These are phyloP conservation scores for Exutisphaerella laricina DNA, from an alignment of 2,329 filamentous ascomycete species.

Conservation along the genomic window DNA sequence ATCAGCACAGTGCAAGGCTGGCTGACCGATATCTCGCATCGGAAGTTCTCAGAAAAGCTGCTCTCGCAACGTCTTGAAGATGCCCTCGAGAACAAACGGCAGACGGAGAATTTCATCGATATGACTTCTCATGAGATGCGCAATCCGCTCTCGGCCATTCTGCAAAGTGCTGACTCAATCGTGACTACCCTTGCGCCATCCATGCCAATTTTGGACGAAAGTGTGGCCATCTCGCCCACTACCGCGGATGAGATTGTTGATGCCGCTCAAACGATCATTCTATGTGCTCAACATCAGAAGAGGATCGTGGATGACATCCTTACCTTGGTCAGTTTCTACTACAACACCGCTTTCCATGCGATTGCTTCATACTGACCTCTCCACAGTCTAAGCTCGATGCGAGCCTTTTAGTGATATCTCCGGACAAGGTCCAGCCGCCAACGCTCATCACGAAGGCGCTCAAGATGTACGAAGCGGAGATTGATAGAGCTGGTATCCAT, in stretches of 20 bases:
- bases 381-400: slow-evolving; percentile 44
- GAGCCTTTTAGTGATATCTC: slow-evolving; percentile 39
- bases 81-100: slow-evolving; percentile 34
- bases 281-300: slow-evolving; percentile 45
- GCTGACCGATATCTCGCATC: slow-evolving; percentile 33
- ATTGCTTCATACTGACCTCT: no score
- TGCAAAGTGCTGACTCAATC: slow-evolving; percentile 41
- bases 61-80: slow-evolving; percentile 31
- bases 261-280: slow-evolving; percentile 38
- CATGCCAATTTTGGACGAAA: slow-evolving; percentile 23
- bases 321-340: no score
- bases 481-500: slow-evolving; percentile 26
- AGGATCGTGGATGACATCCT: slow-evolving; percentile 46
- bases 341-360: no score
- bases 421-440: slow-evolving; percentile 35
- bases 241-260: slow-evolving; percentile 25
- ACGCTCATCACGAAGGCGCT: slow-evolving; percentile 33
- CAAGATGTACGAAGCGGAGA: slow-evolving; percentile 32
- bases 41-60: slow-evolving; percentile 31
- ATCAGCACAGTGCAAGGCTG: slow-evolving; percentile 30
- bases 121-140: slow-evolving; percentile 40
- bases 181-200: slow-evolving; percentile 27
- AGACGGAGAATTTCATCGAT: slow-evolving; percentile 37
- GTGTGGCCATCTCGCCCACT: slow-evolving; percentile 18
- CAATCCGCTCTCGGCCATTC: slow-evolving; percentile 41